phyloP scores from a whole-genome alignment of 2,329 filamentous ascomycete genomes.

The Xylaria sp. region DNA sequence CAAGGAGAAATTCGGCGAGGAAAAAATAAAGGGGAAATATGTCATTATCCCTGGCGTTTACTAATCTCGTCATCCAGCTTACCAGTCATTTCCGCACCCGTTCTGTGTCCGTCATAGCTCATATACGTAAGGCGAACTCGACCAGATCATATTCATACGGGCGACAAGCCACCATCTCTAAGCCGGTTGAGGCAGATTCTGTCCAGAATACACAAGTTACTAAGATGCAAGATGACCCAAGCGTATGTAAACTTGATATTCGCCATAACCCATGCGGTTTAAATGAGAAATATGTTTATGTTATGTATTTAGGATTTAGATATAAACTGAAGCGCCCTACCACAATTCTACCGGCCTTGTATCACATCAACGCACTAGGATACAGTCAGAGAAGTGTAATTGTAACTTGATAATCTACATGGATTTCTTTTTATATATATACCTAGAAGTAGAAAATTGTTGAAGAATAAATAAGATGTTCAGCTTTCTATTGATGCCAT shows the following conservation, averaged over 20 bases:
- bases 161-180: neutral
- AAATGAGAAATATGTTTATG: neutral
- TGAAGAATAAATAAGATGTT: neutral
- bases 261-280: neutral
- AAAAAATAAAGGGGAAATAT: constrained; percentile 76
- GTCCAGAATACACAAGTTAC: neutral
- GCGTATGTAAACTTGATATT: neutral
- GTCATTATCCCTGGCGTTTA: constrained; percentile 64
- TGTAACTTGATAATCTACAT: too few species aligned
- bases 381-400: neutral
- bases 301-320: neutral
- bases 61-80: constrained; percentile 1
- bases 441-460: neutral
- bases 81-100: too few species aligned
- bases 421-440: neutral
- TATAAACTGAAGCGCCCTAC: neutral
- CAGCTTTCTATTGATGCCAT: neutral
- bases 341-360: neutral
- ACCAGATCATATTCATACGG: neutral
- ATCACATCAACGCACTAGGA: neutral
- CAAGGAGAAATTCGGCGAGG: constrained; percentile 81
- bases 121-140: neutral
- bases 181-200: too few species aligned
- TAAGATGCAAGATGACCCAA: neutral
- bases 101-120: neutral